Base-by-base conservation (phyloP, 208 protist genomes). In the Trypanosoma vivax region DNA sequence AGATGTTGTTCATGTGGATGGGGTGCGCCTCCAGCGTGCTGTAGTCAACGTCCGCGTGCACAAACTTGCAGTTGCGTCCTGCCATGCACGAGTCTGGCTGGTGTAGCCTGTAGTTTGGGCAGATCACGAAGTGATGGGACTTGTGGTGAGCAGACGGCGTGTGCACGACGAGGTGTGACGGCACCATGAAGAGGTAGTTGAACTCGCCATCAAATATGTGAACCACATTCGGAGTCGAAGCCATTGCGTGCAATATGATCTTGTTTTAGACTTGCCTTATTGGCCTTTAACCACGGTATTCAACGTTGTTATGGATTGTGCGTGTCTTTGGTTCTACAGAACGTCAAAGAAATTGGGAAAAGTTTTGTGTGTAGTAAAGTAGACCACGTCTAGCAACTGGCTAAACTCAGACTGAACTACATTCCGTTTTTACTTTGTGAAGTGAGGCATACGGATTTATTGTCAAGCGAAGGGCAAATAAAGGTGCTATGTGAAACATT, bases 1-100 rank as follows among this genome's bases (percentile, higher is more conserved):
- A 93, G 21, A 76, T 70, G 53, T 88, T 88, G 64, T 90, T 90
- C 5, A 93, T 79, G 60, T 93, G 85, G 24, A 93, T 83, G 35
- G 60, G 46, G 54, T 53, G 58, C 54, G 27, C 79, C 24, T 64
- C 16, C 38, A 64, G 66, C 5, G 55, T 40, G 0, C 35, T 60
- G 42, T 45, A 50, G 28, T 50, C 61, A 6, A 70, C 47, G 53
- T 85, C 74, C 23, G 73, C 81, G 65, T 93, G 85, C 33, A 93
- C 76, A 67, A 90, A 90, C 67, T 76, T 86, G 60, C 85, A 93
- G 27, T 48, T 18, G 3, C 60, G 63, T 2, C 74, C 72, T 51
- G 72, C 84, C 16, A 23, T 50, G 60, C 85, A 93, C 28, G 50
- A 75, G 10, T 39, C 29, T 7, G 54, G 59, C 27, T 77, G 28